Base-by-base conservation (phyloP, 352 stramenopile genomes). In the Blastocystis sp. region DNA sequence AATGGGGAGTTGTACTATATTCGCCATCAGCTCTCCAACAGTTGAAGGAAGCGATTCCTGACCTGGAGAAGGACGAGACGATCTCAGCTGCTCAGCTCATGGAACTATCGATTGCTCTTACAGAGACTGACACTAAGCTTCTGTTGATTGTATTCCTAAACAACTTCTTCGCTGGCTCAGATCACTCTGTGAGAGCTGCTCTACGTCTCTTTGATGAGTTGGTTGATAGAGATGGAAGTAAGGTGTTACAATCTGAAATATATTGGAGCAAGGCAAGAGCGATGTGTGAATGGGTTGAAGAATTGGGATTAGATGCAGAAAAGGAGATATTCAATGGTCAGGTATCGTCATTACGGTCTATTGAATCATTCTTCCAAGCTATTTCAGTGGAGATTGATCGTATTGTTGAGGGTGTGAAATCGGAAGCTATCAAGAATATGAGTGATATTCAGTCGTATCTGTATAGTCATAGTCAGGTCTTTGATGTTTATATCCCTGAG, bases 1-100 rank as follows among this genome's bases (percentile, higher is more conserved):
- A 88, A 35, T 86, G 91, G 21, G 89, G 86, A 42, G 11, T 92
- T 27, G 51, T 90, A 11, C 57, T 92, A 5, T 57, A 24, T 59
- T 81, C 39, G 21, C 35, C 42, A 37, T 29, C 6, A n/a, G 14
- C 16, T 39, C 11, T 19, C 32, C 14, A 37, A 87, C 46, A 1
- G 35, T 21, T 61, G 75, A 27, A 24, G 54, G 35, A 81, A 29
- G 71, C 3, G 71, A 51, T 52, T 24, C 4, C 21, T 81, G 46
- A 27, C 21, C 42, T 37, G 21, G 32, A 58, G 39, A 35, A 12
- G 24, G 52, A 35, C 0, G 75, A 85, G 11, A 9, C 2, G 39
- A 46, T 69, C 63, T 12, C 29, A 49, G 19, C n/a, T 9, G 24
- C 6, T 19, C 24, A 59, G n/a, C 35, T 11, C 12, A 27, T 32